Evolutionary conservation across 176 grass and related monocot species (phyloP), one percentile per base, ranked within the genome.

Genomic region (Oryza glaberrima): DNA sequence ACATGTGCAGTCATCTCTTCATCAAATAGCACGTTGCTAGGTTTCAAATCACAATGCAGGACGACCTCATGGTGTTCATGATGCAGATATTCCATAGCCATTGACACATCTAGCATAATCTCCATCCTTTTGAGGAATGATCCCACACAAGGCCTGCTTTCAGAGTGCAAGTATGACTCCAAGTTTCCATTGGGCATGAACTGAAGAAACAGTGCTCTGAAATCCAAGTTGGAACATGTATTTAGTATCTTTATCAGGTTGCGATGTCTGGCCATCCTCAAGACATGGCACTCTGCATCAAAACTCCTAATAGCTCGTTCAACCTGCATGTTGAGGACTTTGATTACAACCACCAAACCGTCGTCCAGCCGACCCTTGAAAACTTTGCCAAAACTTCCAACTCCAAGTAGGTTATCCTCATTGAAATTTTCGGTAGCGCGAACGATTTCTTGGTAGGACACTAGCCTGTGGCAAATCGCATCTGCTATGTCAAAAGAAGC

Each of bases 371-470:
- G 70, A 11, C 70, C 70, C n/a, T 46, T 47, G 11, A 25, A 72
- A 72, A 72, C 70, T 12, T 47, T 72, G 20, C 70, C 70, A 22
- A 72, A 72, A 7, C 70, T 72, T 72, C 70, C 70, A 23, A 19
- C 19, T 14, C 70, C 70, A 41, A 72, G n/a, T 12, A 73, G 5
- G n/a, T 73, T 48, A 2, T 15, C 41, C 11, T 73, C 70, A 1
- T 23, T 73, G 70, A 73, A 73, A 47, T 73, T 73, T 4, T 73
- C 44, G 6, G 71, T 73, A 23, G 71, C 70, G 0, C 38, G 12
- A 10, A 51, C 13, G 2, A 67, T 17, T 15, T 67, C 65, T 3
- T 67, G 0, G 65, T 67, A 67, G 28, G 76, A 44, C 2, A 78
- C 35, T 15, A 64, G 8, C 35, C 34, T 36, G 0, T 60, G 17